phyloP scores from a whole-genome alignment of 2,329 filamentous ascomycete species.

The Pyrenochaeta sp. region DNA sequence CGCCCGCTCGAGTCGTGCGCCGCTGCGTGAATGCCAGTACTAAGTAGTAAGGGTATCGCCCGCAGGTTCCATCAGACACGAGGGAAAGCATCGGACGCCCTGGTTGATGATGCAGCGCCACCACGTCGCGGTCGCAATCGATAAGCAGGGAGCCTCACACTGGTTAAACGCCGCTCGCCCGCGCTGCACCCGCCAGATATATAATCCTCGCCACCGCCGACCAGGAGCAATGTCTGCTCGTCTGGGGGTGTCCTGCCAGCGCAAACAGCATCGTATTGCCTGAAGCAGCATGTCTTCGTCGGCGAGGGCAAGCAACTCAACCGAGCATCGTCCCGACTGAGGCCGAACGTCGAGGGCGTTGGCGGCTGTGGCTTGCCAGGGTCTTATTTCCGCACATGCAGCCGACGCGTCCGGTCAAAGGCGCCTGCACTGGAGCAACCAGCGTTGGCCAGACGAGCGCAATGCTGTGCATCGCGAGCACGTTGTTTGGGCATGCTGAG shows the following conservation, averaged over 20 bases:
- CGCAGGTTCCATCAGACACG: too few species aligned
- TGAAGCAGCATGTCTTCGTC: slow-evolving; percentile 17
- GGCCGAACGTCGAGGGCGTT: slow-evolving; percentile 23
- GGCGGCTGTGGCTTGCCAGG: slow-evolving; percentile 31
- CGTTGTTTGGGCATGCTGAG: too few species aligned
- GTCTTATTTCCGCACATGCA: slow-evolving; percentile 31
- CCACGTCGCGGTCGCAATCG: slow-evolving; percentile 23
- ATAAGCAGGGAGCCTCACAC: slow-evolving; percentile 25
- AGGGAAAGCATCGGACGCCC: too few species aligned
- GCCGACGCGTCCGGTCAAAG: slow-evolving; percentile 21
- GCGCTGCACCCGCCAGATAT: background rate
- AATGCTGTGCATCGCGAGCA: too few species aligned
- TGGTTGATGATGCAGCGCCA: too few species aligned
- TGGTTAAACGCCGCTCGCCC: slow-evolving; percentile 7
- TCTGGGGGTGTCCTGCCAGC: slow-evolving; percentile 5
- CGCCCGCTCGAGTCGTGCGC: slow-evolving; percentile 23
- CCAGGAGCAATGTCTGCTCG: slow-evolving; percentile 9
- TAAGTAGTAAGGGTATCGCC: too few species aligned
- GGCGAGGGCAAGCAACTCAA: slow-evolving; percentile 24
- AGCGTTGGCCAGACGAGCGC: too few species aligned
- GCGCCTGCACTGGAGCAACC: too few species aligned
- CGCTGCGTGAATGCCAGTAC: slow-evolving; percentile 12
- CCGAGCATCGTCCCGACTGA: slow-evolving; percentile 26
- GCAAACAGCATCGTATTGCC: slow-evolving; percentile 7
- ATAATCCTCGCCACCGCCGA: slow-evolving; percentile 1